Conservation (phyloP, 2,329 filamentous ascomycete species). For the Calonectria honghensis region DNA sequence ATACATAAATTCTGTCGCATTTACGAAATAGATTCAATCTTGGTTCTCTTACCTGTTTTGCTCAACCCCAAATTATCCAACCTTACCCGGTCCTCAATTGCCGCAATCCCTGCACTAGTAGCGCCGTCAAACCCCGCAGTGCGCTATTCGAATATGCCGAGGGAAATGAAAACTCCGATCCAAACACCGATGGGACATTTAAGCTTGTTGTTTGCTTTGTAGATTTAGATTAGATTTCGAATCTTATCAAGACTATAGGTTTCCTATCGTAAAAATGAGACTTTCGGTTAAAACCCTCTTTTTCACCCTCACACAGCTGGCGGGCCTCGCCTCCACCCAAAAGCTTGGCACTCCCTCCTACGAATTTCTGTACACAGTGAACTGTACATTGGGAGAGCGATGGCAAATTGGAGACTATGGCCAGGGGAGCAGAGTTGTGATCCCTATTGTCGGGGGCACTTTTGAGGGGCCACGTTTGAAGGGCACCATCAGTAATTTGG, state of each 20-base stretch:
- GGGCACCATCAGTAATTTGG: constrained; percentile 57
- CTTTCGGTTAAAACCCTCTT: background rate
- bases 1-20: background rate
- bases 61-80: background rate
- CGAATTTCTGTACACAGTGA: constrained; percentile 51
- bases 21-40: background rate
- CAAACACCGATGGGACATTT: background rate
- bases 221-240: background rate
- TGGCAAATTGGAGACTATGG: constrained; percentile 51
- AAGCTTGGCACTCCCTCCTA: constrained; percentile 46
- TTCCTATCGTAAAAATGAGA: constrained; percentile 3
- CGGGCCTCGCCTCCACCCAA: constrained; percentile 30
- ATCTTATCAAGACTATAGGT: background rate
- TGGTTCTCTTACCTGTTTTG: background rate
- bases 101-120: constrained; percentile 16
- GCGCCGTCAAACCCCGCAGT: constrained; percentile 12
- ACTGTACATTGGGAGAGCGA: constrained; percentile 46
- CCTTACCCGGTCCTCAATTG: background rate
- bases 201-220: too few species aligned
- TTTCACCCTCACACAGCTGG: background rate
- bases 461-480: constrained; percentile 60
- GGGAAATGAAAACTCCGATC: background rate
- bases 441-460: constrained; percentile 60
- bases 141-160: constrained; percentile 1
- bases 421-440: constrained; percentile 51